Percentiles rank a stretch among this genome's conserved stretches.
These are phyloP conservation scores for Pontederia paniculata DNA, from an alignment of 176 grass and related monocot genomes.

Conservation along the genomic window DNA sequence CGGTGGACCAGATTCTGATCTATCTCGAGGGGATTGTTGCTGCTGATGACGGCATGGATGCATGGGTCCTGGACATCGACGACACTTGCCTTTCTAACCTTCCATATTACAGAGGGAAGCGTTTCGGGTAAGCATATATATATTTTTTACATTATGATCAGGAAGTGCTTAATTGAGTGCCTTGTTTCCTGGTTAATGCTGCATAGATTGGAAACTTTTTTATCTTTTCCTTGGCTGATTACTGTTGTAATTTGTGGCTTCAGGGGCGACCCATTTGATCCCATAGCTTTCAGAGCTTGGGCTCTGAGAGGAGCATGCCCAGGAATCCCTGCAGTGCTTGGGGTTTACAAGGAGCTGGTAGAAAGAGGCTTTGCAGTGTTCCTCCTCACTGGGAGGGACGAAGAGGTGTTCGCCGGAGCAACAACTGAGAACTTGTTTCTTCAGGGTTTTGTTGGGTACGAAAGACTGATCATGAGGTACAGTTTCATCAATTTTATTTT, in stretches of 20 bases:
- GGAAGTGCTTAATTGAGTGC: too few species aligned
- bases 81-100: slow-evolving; percentile 95
- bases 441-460: slow-evolving; percentile 57
- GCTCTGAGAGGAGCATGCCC: slow-evolving; percentile 42
- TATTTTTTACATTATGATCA: too few species aligned
- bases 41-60: slow-evolving; percentile 53
- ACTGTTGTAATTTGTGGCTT: not conserved
- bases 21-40: slow-evolving; percentile 35
- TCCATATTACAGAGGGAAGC: slow-evolving; percentile 50
- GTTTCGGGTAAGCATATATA: slow-evolving; percentile 76
- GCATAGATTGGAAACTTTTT: not conserved
- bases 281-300: slow-evolving; percentile 53
- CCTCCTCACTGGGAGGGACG: slow-evolving; percentile 67
- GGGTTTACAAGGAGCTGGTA: slow-evolving; percentile 33
- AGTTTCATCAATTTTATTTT: not conserved
- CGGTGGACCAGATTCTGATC: slow-evolving; percentile 36
- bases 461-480: slow-evolving; percentile 86
- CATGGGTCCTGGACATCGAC: slow-evolving; percentile 87
- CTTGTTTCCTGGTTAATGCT: not conserved
- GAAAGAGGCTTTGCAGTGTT: slow-evolving; percentile 66
- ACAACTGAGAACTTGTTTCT: slow-evolving; percentile 44
- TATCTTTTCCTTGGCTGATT: not conserved
- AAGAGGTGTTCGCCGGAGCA: slow-evolving; percentile 29
- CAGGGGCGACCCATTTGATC: slow-evolving; percentile 60
- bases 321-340: slow-evolving; percentile 40